Conservation (phyloP, 768 basidiomycete genomes). For the Boletellus sp. region DNA sequence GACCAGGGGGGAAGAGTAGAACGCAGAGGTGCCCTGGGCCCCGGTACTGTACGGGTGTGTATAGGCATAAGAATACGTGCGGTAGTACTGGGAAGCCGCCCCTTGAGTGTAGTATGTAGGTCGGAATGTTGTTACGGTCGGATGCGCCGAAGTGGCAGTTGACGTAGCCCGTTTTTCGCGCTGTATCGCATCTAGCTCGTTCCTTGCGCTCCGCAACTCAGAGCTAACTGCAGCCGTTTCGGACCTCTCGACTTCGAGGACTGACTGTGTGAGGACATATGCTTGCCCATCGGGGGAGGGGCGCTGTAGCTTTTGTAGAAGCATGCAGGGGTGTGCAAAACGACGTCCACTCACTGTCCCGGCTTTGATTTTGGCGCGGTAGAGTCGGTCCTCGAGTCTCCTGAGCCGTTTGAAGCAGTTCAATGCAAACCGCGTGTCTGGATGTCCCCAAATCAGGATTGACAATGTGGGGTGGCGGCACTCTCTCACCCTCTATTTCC, state of each 20-base stretch:
- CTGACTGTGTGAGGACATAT: constrained; percentile 58
- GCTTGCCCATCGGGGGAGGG: constrained; percentile 59
- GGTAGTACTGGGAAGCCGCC: constrained; percentile 55
- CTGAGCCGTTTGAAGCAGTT: constrained; percentile 58
- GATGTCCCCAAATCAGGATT: constrained; percentile 2
- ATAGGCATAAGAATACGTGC: constrained; percentile 62
- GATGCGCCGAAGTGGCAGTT: constrained; percentile 26
- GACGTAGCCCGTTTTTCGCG: constrained; percentile 58
- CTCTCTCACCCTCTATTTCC: constrained; percentile 49
- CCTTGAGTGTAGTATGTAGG: constrained; percentile 35
- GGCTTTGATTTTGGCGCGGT: constrained; percentile 46
- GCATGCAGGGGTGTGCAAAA: background rate
- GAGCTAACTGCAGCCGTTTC: constrained; percentile 54
- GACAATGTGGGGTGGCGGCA: background rate
- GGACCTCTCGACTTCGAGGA: constrained; percentile 62
- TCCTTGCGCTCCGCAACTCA: constrained; percentile 59
- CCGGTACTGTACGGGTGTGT: constrained; percentile 48
- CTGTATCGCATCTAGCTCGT: constrained; percentile 65
- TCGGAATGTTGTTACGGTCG: constrained; percentile 37
- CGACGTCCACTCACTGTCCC: constrained; percentile 48
- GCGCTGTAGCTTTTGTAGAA: constrained; percentile 41
- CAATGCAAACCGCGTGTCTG: constrained; percentile 71
- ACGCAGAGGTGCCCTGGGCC: constrained; percentile 20
- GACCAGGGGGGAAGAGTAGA: constrained; percentile 30
- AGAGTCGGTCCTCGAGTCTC: constrained; percentile 56